Base-by-base conservation (phyloP, 257 asterid genomes). In the Marsdenia floribunda region DNA sequence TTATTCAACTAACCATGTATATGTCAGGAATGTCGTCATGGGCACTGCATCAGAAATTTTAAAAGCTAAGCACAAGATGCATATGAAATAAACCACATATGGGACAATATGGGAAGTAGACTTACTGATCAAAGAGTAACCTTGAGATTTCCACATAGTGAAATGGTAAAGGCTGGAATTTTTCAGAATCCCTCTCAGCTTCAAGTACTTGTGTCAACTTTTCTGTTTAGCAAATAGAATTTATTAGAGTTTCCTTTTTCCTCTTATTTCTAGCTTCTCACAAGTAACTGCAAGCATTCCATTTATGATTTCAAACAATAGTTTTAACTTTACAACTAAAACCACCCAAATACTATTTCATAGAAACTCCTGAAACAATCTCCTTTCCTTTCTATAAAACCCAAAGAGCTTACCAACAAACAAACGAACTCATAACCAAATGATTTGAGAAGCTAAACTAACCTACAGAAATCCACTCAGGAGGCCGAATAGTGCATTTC, bases 61-160 rank as follows among this genome's bases (percentile, higher is more conserved):
- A 58, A 66, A 8, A 57, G 77, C 67, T 47, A 52, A 71, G 55
- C 21, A 26, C 59, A 68, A 81, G 18, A 76, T 58, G 12, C 54
- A 19, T 46, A 42, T 15, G 22, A 46, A 57, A 72, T 11, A 2
- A 42, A 11, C 50, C 29, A 38, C 21, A 61, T 29, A 50, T 24
- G 15, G 10, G 61, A 59, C 55, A 50, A 40, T 15, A 66, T 38
- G 72, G 5, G 16, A 68, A 69, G 74, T 24, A 67, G 29, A 84
- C 96, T 89, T 86, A 89, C 97, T 89, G 91, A 81, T 94, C 93
- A 83, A 92, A 94, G 40, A 92, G 97, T 77, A 92, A 96, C 88
- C 97, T 86, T 66, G 97, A 89, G 83, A 94, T 89, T 86, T 94
- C 97, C 55, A 94, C 97, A 72, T 94, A 94, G 76, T 94, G 97